A percentile compares a stretch with the other conserved stretches of the same genome.
Evolutionary conservation across 176 grass and related monocot genomes (phyloP).

Genomic region (Aegilops speltoides): DNA sequence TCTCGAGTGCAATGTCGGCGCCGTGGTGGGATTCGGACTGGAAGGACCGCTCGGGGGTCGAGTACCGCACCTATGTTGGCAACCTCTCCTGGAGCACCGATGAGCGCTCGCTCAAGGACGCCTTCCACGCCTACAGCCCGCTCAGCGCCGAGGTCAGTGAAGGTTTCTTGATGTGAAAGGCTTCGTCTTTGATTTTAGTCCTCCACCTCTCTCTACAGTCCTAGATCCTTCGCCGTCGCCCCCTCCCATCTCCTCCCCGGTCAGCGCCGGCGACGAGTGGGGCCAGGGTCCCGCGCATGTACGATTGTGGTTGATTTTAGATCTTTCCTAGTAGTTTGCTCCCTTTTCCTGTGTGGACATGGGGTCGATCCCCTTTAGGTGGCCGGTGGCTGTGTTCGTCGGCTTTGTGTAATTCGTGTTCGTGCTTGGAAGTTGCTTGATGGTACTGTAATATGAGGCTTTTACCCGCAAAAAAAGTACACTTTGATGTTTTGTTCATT

Average conservation of each 20-base stretch:
- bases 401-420: neutral
- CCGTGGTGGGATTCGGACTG: conserved; percentile 20
- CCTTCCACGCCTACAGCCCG: conserved; percentile 47
- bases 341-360: too few species aligned
- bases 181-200: neutral
- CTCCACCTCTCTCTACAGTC: neutral
- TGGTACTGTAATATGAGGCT: neutral
- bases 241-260: too few species aligned
- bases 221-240: too few species aligned
- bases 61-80: conserved; percentile 43
- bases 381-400: neutral
- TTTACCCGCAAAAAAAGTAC: too few species aligned
- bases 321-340: too few species aligned
- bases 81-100: conserved; percentile 51
- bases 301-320: too few species aligned
- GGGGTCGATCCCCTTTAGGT: too few species aligned
- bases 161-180: neutral
- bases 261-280: too few species aligned
- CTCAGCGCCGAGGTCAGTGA: conserved; percentile 41
- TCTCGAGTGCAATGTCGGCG: neutral
- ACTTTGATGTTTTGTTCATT: neutral
- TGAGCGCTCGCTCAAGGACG: conserved; percentile 49
- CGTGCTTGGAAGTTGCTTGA: neutral
- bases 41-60: neutral
- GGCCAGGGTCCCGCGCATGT: too few species aligned